These are phyloP conservation scores for Paraphaeosphaeria minitans DNA, from an alignment of 2,329 filamentous ascomycete genomes.

Conservation along the genomic window DNA sequence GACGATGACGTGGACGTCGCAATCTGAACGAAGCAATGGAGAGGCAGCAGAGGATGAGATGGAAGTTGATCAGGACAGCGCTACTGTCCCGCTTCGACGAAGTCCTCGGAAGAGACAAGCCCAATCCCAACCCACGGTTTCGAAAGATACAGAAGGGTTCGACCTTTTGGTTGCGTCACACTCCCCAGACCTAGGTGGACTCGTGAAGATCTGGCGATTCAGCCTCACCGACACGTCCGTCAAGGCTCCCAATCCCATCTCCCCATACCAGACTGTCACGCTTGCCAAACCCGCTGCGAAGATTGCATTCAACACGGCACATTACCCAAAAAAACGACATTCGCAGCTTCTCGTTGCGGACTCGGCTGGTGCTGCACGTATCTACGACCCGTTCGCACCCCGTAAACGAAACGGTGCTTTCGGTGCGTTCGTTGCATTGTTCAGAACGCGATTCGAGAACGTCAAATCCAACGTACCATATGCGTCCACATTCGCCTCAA, in stretches of 20 bases:
- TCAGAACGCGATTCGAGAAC: slow-evolving; percentile 40
- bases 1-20: slow-evolving; percentile 58
- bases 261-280: slow-evolving; percentile 54
- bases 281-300: slow-evolving; percentile 57
- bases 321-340: slow-evolving; percentile 59
- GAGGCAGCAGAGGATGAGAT: slow-evolving; percentile 40
- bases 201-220: slow-evolving; percentile 50
- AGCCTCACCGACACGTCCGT: slow-evolving; percentile 42
- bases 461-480: slow-evolving; percentile 29
- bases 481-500: slow-evolving; percentile 42
- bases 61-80: slow-evolving; percentile 39
- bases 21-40: slow-evolving; percentile 22
- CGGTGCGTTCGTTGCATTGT: slow-evolving; percentile 40
- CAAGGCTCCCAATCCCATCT: slow-evolving; percentile 44
- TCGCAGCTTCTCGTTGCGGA: slow-evolving; percentile 62
- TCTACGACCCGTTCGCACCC: slow-evolving; percentile 60
- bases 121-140: slow-evolving; percentile 27
- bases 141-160: slow-evolving; percentile 40
- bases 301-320: slow-evolving; percentile 60
- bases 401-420: slow-evolving; percentile 26
- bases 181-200: slow-evolving; percentile 47
- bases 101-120: slow-evolving; percentile 28
- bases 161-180: slow-evolving; percentile 50
- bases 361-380: slow-evolving; percentile 59
- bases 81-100: slow-evolving; percentile 21